Conservation (phyloP, 331 rosid genomes). For the Malus hybrid region DNA sequence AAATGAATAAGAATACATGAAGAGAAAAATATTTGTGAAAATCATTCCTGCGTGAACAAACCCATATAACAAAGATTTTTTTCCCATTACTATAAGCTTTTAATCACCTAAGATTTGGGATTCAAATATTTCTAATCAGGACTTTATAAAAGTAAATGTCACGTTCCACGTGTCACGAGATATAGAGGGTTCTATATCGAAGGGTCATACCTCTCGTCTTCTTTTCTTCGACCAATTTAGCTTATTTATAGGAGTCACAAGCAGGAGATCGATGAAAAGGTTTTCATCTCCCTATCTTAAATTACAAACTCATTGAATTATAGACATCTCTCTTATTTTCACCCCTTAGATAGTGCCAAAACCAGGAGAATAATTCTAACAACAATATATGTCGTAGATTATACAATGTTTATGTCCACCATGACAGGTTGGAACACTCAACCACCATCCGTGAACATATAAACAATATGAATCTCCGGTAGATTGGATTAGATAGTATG, state of each 20-base stretch:
- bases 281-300: too few relatives aligned
- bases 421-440: background rate
- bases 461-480: background rate
- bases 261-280: too few relatives aligned
- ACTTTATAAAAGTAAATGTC: too few relatives aligned
- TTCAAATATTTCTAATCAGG: background rate
- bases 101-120: too few relatives aligned
- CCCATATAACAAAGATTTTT: background rate
- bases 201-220: too few relatives aligned
- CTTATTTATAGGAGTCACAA: too few relatives aligned
- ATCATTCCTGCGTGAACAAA: background rate
- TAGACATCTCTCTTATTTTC: background rate
- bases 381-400: background rate
- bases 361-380: background rate
- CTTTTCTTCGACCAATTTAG: too few relatives aligned
- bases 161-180: too few relatives aligned
- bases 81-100: too few relatives aligned
- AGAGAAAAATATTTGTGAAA: background rate
- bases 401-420: background rate
- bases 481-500: background rate
- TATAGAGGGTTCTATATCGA: too few relatives aligned
- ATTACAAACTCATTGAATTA: background rate
- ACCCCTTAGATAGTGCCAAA: background rate
- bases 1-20: too few relatives aligned
- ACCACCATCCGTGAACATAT: background rate